These are phyloP conservation scores for Nasturtium officinale DNA, from an alignment of 345 rosid species.

Conservation along the genomic window DNA sequence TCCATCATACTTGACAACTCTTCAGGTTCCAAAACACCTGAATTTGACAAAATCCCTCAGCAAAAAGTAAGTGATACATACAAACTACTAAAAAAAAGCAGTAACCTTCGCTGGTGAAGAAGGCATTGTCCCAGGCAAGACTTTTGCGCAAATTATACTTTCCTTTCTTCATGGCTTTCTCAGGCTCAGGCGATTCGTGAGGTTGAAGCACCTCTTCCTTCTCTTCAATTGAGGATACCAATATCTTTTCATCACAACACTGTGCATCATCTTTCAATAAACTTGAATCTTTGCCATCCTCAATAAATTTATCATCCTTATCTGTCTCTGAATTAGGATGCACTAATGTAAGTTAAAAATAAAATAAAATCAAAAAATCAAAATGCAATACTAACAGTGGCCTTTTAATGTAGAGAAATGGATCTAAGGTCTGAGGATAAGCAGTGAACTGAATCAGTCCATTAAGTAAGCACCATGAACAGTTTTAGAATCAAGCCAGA, in stretches of 20 bases:
- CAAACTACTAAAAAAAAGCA: too few species aligned
- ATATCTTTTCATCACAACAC: slow-evolving; percentile 32
- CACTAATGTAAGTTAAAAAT: not conserved
- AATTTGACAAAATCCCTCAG: slow-evolving; percentile 5
- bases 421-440: not conserved
- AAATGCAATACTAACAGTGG: not conserved
- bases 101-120: slow-evolving; percentile 90
- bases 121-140: slow-evolving; percentile 95
- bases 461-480: not conserved
- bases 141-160: slow-evolving; percentile 87
- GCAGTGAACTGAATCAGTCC: not conserved
- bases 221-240: slow-evolving; percentile 42
- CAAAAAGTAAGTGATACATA: not conserved
- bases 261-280: slow-evolving; percentile 36
- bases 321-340: slow-evolving; percentile 46
- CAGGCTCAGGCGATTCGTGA: slow-evolving; percentile 48
- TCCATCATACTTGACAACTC: slow-evolving; percentile 80
- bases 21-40: slow-evolving; percentile 88
- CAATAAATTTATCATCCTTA: slow-evolving; percentile 41
- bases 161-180: slow-evolving; percentile 46
- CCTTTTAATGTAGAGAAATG: not conserved
- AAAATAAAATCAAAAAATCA: too few species aligned
- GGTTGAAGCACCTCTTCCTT: slow-evolving; percentile 46
- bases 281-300: slow-evolving; percentile 40
- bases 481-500: not conserved